Percentiles rank a stretch among this genome's conserved stretches.
Conservation (phyloP, 2,329 filamentous ascomycete species). For the Ophioceras dolichostomum region DNA sequence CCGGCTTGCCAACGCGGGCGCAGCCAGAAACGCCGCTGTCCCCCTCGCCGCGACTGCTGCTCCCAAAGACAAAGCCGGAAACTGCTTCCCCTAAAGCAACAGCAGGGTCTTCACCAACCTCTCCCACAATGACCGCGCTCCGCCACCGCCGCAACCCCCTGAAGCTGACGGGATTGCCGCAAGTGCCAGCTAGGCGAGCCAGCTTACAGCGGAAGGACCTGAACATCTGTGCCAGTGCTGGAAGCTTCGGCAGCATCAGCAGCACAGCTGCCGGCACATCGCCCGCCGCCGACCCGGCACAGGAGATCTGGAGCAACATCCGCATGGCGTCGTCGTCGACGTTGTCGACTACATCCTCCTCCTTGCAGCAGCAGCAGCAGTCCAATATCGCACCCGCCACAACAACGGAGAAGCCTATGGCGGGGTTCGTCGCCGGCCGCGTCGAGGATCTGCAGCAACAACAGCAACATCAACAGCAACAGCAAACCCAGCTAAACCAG, state of each 20-base stretch:
- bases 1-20: neutral
- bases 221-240: too few relatives aligned
- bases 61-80: too few relatives aligned
- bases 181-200: neutral
- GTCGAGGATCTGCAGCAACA: conserved; percentile 1
- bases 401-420: neutral
- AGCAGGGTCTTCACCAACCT: too few relatives aligned
- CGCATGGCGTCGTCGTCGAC: conserved; percentile 8
- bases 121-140: too few relatives aligned
- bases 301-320: conserved; percentile 9
- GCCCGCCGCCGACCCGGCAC: conserved; percentile 5
- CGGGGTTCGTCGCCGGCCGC: conserved; percentile 1
- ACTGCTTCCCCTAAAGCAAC: too few relatives aligned
- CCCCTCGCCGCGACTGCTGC: neutral
- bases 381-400: neutral
- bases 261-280: too few relatives aligned
- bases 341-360: too few relatives aligned
- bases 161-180: too few relatives aligned
- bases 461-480: neutral
- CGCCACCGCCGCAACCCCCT: too few relatives aligned
- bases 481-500: neutral
- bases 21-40: conserved; percentile 1
- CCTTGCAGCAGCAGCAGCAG: too few relatives aligned
- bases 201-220: conserved; percentile 6
- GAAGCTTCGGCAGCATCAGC: too few relatives aligned